Evolutionary conservation across 2,329 filamentous ascomycete species (phyloP).

Genomic region (Fusarium sp.): DNA sequence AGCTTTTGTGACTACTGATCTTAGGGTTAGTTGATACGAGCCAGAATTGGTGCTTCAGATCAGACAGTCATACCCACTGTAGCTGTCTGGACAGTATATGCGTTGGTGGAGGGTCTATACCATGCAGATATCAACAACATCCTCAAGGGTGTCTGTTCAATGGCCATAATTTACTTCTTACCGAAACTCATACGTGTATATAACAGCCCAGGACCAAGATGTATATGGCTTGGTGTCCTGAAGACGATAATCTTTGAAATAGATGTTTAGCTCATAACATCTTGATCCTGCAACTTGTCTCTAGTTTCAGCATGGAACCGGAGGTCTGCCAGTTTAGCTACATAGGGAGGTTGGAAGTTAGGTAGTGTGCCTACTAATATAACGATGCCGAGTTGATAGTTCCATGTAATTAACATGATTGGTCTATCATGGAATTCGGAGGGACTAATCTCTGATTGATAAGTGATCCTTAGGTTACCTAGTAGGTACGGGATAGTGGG

Average conservation of each 20-base stretch:
- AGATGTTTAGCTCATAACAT: neutral
- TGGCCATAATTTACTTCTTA: neutral
- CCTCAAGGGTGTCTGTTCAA: neutral
- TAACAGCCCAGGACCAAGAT: neutral
- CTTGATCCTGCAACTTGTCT: neutral
- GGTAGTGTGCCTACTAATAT: neutral
- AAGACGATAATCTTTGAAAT: neutral
- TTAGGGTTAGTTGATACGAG: neutral
- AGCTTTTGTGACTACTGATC: neutral
- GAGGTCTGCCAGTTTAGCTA: neutral
- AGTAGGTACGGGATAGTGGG: neutral
- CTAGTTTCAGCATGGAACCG: neutral
- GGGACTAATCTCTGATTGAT: neutral
- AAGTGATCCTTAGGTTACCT: neutral
- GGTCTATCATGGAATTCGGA: neutral
- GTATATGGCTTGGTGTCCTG: neutral
- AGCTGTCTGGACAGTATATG: neutral
- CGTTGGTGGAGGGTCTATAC: neutral
- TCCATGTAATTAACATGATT: neutral
- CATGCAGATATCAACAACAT: neutral
- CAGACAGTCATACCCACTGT: neutral
- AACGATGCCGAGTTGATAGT: neutral
- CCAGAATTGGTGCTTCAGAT: neutral
- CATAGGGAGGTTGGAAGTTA: neutral
- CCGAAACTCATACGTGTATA: neutral